phyloP scores from a whole-genome alignment of 352 stramenopile genomes.

The Thalassiosira ordinaria region DNA sequence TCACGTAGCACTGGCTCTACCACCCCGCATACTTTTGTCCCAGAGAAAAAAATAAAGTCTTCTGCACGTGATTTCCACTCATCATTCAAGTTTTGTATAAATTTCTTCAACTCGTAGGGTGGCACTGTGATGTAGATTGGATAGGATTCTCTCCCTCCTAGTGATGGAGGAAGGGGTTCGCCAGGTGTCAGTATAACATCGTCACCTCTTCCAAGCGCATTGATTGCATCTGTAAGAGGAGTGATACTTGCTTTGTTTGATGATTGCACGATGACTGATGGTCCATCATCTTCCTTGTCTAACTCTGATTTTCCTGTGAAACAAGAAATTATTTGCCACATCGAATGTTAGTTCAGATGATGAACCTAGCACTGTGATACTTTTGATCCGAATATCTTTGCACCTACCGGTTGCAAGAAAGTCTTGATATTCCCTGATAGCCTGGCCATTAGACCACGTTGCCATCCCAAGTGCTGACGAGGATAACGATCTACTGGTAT shows the following conservation, averaged over 20 bases:
- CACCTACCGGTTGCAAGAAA: conserved; percentile 70
- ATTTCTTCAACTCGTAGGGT: conserved; percentile 66
- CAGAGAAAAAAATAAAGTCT: conserved; percentile 83
- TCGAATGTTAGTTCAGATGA: neutral
- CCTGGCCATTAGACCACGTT: conserved; percentile 59
- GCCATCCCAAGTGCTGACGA: conserved; percentile 40
- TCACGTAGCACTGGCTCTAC: conserved; percentile 77
- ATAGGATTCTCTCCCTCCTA: conserved; percentile 66
- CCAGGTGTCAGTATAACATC: conserved; percentile 71
- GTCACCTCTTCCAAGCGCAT: conserved; percentile 63
- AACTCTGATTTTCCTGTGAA: conserved; percentile 65
- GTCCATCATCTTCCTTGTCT: conserved; percentile 63
- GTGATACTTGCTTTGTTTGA: conserved; percentile 45
- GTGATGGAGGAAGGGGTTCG: conserved; percentile 51
- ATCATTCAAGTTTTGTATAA: conserved; percentile 71
- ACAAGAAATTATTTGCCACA: neutral
- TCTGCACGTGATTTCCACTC: conserved; percentile 59
- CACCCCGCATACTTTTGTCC: conserved; percentile 70
- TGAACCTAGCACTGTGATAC: too few relatives aligned
- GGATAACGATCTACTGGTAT: neutral
- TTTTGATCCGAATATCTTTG: too few relatives aligned
- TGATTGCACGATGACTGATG: conserved; percentile 67
- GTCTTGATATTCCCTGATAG: conserved; percentile 71
- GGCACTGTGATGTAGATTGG: conserved; percentile 80
- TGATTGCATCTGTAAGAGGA: conserved; percentile 59